Base-by-base conservation (phyloP, 352 stramenopile genomes). In the Pythium sukuiense region DNA sequence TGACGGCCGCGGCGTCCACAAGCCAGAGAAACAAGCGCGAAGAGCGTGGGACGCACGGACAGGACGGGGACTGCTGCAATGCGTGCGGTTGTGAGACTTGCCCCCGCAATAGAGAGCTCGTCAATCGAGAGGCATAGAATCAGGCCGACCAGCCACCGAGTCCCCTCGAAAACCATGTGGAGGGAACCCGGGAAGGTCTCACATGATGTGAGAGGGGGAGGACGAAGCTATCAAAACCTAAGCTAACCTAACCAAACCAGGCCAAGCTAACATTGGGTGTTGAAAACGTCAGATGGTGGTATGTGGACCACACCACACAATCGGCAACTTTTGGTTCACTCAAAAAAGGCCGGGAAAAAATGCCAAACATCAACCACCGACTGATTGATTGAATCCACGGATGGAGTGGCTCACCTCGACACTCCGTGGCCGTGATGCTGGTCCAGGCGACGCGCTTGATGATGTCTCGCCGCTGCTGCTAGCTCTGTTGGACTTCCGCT, bases 381-480 rank as follows among this genome's bases (percentile, higher is more conserved):
- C 14, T n/a, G 12, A 33, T 20, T 30, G 12, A 55, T 26, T 33
- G 13, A 7, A 53, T 56, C 50, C 30, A 46, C 5, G 6, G 32
- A 45, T 58, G 30, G 8, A 30, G 27, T 58, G 32, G 48, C 11
- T 55, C 1, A n/a, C 37, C 48, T 29, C 43, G 41, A 16, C 41
- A 7, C 14, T 16, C 14, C 14, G 6, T 16, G 9, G 46, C 46
- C 9, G 5, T 7, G 26, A 58, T 30, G 27, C 9, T 11, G 20
- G 54, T 18, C 4, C n/a, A 52, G 45, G 6, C 4, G 39, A 24
- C 35, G 54, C 54, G 46, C 16, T 69, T 8, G 32, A 6, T 13
- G 63, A 70, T 50, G 29, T 60, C 16, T 13, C 65, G 18, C 49
- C 46, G 8, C 29, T 62, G 8, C 30, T 66, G 39, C 57, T 71